A percentile compares a stretch with the other conserved stretches of the same genome.
These are phyloP conservation scores for Microcyclosporella mali DNA, from an alignment of 2,329 filamentous ascomycete genomes.

Conservation along the genomic window DNA sequence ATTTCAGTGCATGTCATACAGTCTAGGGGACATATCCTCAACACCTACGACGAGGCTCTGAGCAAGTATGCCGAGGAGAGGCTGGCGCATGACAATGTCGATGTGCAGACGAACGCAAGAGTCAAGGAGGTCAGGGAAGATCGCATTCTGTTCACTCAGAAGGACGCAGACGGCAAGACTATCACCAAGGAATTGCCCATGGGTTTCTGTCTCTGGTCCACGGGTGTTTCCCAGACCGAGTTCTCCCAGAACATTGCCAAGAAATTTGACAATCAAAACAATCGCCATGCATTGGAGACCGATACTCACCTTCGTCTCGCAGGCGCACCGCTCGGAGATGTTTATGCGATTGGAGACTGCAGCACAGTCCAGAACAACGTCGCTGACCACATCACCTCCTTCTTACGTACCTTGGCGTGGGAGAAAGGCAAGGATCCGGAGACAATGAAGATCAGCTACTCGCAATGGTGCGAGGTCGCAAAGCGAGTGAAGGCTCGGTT, in stretches of 20 bases:
- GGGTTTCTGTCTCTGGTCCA: constrained; percentile 97
- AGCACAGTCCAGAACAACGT: constrained; percentile 96
- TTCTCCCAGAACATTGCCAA: constrained; percentile 70
- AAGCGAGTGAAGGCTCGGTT: constrained; percentile 79
- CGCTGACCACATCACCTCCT: constrained; percentile 81
- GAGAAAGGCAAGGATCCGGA: constrained; percentile 87
- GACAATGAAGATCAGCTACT: constrained; percentile 77
- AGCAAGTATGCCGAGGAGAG: constrained; percentile 87
- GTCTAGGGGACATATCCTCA: constrained; percentile 87
- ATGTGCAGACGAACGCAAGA: constrained; percentile 85
- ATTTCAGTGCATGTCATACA: constrained; percentile 98
- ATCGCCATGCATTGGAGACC: constrained; percentile 86
- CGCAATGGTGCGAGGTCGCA: constrained; percentile 82
- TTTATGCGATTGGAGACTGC: constrained; percentile 95
- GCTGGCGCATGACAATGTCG: constrained; percentile 84
- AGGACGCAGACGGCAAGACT: constrained; percentile 62
- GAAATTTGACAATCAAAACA: constrained; percentile 75
- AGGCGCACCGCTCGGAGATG: constrained; percentile 83
- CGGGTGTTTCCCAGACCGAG: constrained; percentile 79
- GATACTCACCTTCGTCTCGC: constrained; percentile 86
- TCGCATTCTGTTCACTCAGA: constrained; percentile 83
- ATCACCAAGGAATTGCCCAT: constrained; percentile 91
- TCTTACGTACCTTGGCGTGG: constrained; percentile 83
- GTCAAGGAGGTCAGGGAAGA: constrained; percentile 83
- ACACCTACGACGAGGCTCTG: constrained; percentile 94